These are phyloP conservation scores for Yamadazyma sp. DNA, from an alignment of 1,139 yeast genomes.

Conservation along the genomic window DNA sequence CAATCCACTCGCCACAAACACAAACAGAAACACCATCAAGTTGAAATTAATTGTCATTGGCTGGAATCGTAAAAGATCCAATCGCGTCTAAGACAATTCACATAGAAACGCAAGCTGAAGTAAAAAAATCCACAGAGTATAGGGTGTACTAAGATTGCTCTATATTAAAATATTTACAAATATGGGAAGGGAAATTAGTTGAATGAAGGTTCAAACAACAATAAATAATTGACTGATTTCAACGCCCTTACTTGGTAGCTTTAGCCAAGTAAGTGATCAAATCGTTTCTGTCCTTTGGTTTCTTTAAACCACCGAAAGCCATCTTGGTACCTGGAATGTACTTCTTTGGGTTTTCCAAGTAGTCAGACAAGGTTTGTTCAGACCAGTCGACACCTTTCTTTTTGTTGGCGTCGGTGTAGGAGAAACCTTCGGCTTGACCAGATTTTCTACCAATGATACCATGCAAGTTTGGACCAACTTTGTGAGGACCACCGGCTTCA, in stretches of 20 bases:
- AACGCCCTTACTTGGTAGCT: slow-evolving; percentile 60
- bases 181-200: too few species aligned
- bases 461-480: slow-evolving; percentile 98
- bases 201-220: too few species aligned
- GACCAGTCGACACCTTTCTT: slow-evolving; percentile 89
- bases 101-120: too few species aligned
- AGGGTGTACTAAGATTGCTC: too few species aligned
- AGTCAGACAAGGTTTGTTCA: slow-evolving; percentile 88
- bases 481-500: slow-evolving; percentile 95
- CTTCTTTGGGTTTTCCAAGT: slow-evolving; percentile 99
- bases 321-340: slow-evolving; percentile 99
- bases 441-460: slow-evolving; percentile 92
- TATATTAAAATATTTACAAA: too few species aligned
- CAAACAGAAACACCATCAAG: too few species aligned
- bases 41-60: too few species aligned
- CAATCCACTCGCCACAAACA: slow-evolving; percentile 1
- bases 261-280: slow-evolving; percentile 83
- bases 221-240: background rate
- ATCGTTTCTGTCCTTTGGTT: slow-evolving; percentile 98
- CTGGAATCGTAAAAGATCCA: too few species aligned
- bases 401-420: slow-evolving; percentile 98
- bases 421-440: slow-evolving; percentile 89
- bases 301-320: slow-evolving; percentile 99
- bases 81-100: too few species aligned
- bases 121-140: too few species aligned